Base-by-base conservation (phyloP, 768 basidiomycete species). In the Podaxis carcinomalis region DNA sequence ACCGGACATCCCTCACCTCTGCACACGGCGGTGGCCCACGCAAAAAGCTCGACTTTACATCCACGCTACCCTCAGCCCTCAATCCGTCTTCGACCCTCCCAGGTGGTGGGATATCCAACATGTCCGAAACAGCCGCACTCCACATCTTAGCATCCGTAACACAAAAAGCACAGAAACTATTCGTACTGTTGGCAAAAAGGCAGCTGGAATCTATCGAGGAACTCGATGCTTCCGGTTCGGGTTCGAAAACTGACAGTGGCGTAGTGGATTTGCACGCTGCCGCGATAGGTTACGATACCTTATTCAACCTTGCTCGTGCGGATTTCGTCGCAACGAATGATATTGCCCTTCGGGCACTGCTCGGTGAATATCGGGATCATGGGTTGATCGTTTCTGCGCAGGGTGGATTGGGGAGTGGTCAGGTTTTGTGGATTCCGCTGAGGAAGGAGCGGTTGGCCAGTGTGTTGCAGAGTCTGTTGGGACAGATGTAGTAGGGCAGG, bases 281-380 rank as follows among this genome's bases (percentile, higher is more conserved):
- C 61, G 88, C 85, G 53, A 79, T 86, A 61, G 78, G 77, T 25
- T 88, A 89, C 64, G 84, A 89, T 63, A 79, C 81, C 6, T 72
- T 95, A 13, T 95, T 93, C 73, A 84, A 80, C 58, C 73, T 83
- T 14, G 92, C 93, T 7, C 77, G 89, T 56, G 25, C 21, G 9
- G 25, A 49, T 25, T 96, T 98, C 66, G 84, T 98, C 51, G 94
- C 95, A 9, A 88, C 90, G 42, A 94, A 87, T 71, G 94, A 95
- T 66, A 90, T 88, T 3, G 85, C 93, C 39, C 78, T 96, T 68
- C 81, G 90, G 46, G 83, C 92, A 7, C 77, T 96, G 36, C 75
- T 98, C 55, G 87, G 87, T 11, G 97, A 98, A 73, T 98, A 95
- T 72, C 83, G 84, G 67, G 97, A 98, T 72, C 97, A 99, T 65